A percentile compares a stretch with the other conserved stretches of the same genome.
These are phyloP conservation scores for Serendipita sp. DNA, from an alignment of 768 basidiomycete species.

Conservation along the genomic window DNA sequence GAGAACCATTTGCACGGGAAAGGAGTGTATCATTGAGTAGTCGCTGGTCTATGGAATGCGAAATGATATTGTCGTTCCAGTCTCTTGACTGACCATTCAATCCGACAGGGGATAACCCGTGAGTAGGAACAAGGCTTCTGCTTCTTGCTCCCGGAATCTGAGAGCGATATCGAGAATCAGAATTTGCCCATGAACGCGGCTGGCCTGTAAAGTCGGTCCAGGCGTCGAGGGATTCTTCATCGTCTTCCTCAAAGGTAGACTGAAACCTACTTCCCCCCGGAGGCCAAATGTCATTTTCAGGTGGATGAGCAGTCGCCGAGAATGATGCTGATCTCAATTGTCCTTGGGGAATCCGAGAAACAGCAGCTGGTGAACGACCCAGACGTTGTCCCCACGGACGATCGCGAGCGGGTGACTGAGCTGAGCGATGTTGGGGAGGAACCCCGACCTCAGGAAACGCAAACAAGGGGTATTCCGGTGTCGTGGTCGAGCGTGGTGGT, in stretches of 20 bases:
- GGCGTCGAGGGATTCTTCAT: constrained; percentile 2
- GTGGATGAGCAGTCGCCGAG: background rate
- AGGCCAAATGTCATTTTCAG: background rate
- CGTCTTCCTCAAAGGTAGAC: constrained; percentile 2
- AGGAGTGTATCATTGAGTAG: background rate
- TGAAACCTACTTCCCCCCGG: background rate
- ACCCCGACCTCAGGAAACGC: background rate
- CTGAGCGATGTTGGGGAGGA: background rate
- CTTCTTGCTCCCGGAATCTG: background rate
- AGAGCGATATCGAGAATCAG: background rate
- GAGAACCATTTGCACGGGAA: background rate
- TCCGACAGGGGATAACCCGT: background rate
- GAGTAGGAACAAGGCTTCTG: background rate
- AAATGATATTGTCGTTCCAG: background rate
- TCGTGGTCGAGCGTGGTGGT: background rate
- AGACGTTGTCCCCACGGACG: constrained; percentile 1
- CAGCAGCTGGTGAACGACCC: constrained; percentile 2
- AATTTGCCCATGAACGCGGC: constrained; percentile 1
- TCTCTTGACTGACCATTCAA: background rate
- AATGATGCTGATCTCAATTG: constrained; percentile 5
- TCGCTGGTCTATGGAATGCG: background rate
- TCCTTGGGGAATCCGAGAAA: background rate
- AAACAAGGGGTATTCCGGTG: background rate
- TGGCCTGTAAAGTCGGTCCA: constrained; percentile 5
- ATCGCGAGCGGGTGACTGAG: constrained; percentile 3